Conservation (phyloP, 352 stramenopile species). For the Globisporangium paddicum region DNA sequence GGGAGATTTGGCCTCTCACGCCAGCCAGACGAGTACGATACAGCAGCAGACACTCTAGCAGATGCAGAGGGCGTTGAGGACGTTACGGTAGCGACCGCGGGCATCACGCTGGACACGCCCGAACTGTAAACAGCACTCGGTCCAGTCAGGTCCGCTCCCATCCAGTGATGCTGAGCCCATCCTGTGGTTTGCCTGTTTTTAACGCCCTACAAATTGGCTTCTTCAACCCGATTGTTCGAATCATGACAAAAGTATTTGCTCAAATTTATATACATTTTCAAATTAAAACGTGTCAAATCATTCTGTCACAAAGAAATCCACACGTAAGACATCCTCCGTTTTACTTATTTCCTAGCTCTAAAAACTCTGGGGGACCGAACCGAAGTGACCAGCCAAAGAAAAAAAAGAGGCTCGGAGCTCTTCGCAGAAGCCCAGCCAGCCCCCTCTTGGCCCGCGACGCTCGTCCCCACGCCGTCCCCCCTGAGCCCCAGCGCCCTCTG, state of each 20-base stretch:
- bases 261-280: background rate
- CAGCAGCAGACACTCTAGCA: background rate
- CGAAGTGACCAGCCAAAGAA: constrained; percentile 8
- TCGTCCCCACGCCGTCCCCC: background rate
- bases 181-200: background rate
- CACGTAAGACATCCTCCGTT: no score
- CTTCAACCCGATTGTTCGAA: background rate
- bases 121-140: constrained; percentile 1
- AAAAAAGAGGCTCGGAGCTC: constrained; percentile 6
- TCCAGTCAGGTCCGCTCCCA: background rate
- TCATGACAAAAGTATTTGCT: background rate
- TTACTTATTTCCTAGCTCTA: background rate
- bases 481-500: background rate
- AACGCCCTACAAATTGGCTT: no score
- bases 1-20: constrained; percentile 17
- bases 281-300: background rate
- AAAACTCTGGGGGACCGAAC: background rate
- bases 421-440: background rate
- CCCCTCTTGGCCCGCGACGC: background rate
- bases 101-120: constrained; percentile 30
- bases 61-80: background rate
- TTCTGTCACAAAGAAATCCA: background rate
- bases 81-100: background rate
- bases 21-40: background rate
- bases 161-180: background rate